Conservation (phyloP, 805 yeast genomes). For the Teunomyces panamensis region DNA sequence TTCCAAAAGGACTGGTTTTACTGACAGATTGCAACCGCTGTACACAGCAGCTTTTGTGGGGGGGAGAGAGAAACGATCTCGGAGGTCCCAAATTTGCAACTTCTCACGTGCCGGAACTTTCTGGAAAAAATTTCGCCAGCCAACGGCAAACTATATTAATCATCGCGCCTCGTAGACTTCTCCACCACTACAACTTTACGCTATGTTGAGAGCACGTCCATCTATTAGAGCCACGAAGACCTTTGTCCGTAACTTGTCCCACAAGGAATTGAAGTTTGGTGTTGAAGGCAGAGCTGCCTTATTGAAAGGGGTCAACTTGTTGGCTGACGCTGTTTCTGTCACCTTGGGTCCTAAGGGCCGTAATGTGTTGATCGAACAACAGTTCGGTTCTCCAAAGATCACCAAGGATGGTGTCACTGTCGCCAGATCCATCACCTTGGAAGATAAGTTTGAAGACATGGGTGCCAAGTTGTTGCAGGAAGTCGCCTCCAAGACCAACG, state of each 20-base stretch:
- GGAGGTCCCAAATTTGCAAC: not conserved
- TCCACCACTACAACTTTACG: conserved; percentile 1
- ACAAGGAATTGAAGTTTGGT: conserved; percentile 94
- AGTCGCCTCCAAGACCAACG: conserved; percentile 96
- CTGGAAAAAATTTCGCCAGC: conserved; percentile 11
- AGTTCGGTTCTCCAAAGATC: conserved; percentile 95
- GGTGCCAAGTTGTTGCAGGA: conserved; percentile 96
- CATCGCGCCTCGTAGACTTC: not conserved
- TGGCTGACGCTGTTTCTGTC: conserved; percentile 95
- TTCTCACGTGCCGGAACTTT: conserved; percentile 10
- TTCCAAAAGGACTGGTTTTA: no score
- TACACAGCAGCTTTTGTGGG: no score
- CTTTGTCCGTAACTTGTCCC: conserved; percentile 53
- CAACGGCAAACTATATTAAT: not conserved
- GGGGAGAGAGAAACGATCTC: no score
- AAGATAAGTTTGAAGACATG: conserved; percentile 92
- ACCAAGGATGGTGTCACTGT: conserved; percentile 99
- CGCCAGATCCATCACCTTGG: conserved; percentile 76
- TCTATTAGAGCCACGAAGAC: conserved; percentile 33
- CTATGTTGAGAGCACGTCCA: conserved; percentile 51
- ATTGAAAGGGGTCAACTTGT: conserved; percentile 87
- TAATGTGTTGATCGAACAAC: conserved; percentile 93
- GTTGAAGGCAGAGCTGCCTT: conserved; percentile 96
- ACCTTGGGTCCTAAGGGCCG: conserved; percentile 98
- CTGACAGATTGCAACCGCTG: no score